Base-by-base conservation (phyloP, 176 grass and related monocot genomes). In the Oropetium thomaeum region DNA sequence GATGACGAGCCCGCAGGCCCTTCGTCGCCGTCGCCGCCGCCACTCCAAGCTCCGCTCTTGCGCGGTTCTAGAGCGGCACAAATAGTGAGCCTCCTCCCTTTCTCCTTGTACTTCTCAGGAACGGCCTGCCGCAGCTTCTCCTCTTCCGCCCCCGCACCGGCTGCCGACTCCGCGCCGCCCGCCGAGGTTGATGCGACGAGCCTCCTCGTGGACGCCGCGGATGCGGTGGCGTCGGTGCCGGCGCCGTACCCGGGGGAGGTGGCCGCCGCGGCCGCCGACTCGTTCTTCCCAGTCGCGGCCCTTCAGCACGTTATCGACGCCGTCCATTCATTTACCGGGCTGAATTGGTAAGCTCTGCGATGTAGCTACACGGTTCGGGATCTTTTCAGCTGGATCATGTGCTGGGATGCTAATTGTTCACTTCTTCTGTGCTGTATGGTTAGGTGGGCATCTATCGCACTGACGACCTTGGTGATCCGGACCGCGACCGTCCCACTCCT, bases 281-380 rank as follows among this genome's bases (percentile, higher is more conserved):
- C 86, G 1, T 99, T 88, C 62, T 25, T 76, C 54, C 89, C 89
- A 8, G 84, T 95, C 15, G 91, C 91, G 1, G 91, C 79, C 8
- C 96, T 99, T 51, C 96, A 99, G 82, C 84, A 95, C 76, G 10
- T 99, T 27, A 95, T 99, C 31, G 96, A 99, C 32, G 26, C 58
- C 1, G 26, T 99, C 43, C 96, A 99, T 81, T 76, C 67, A 32
- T 82, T 90, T 75, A 92, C 84, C 28, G 96, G 91, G 11, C 58
- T 94, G 25, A 99, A 99, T 59, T 95, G 96, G 96, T 93, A 83
- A 54, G 88, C 62, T 66, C 70, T 58, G 55, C 20, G 62, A 34
- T 52, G 31, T 51, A 8, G 26, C 66, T 33, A 49, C 54, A 8
- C 37, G 28, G n/a, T 76, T 65, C 28, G 38, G 43, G 74, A 85